Evolutionary conservation across 2,329 filamentous ascomycete species (phyloP).

Genomic region (Paecilomyces sp.): DNA sequence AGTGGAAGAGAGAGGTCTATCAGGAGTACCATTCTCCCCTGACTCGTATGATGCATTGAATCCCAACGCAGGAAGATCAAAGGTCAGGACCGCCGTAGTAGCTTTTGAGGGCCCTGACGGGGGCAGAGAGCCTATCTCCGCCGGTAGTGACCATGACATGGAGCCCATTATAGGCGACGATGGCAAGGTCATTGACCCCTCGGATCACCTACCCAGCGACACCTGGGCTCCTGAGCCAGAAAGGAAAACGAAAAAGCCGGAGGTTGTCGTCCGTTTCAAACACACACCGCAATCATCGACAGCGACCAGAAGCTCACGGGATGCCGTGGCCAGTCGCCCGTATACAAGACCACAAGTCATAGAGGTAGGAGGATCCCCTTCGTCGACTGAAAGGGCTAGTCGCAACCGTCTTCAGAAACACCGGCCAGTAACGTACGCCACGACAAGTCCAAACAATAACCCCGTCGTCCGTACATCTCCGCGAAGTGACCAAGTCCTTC

Average conservation of each 20-base stretch:
- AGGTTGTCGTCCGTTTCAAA: conserved; percentile 42
- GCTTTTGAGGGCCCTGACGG: conserved; percentile 33
- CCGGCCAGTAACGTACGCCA: conserved; percentile 8
- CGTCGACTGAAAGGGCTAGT: conserved; percentile 8
- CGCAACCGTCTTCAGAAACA: conserved; percentile 9
- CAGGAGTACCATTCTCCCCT: conserved; percentile 51
- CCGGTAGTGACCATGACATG: conserved; percentile 35
- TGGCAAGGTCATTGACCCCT: conserved; percentile 58
- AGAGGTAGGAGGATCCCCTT: conserved; percentile 22
- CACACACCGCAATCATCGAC: conserved; percentile 23
- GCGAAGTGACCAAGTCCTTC: conserved; percentile 10
- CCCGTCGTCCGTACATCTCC: conserved; percentile 15
- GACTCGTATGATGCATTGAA: conserved; percentile 57
- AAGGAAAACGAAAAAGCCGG: conserved; percentile 45
- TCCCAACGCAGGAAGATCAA: conserved; percentile 33
- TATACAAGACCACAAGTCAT: conserved; percentile 21
- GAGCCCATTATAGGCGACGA: conserved; percentile 58
- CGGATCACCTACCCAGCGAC: conserved; percentile 57
- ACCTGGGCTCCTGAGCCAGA: conserved; percentile 62
- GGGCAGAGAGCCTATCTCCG: conserved; percentile 30
- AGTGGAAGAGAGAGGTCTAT: conserved; percentile 31
- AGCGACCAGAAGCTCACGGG: conserved; percentile 8
- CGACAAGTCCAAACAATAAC: conserved; percentile 3
- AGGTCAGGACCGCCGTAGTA: conserved; percentile 23
- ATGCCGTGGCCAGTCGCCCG: conserved; percentile 9